Conservation (phyloP, 2,329 filamentous ascomycete species). For the Venturiaceae sp. region DNA sequence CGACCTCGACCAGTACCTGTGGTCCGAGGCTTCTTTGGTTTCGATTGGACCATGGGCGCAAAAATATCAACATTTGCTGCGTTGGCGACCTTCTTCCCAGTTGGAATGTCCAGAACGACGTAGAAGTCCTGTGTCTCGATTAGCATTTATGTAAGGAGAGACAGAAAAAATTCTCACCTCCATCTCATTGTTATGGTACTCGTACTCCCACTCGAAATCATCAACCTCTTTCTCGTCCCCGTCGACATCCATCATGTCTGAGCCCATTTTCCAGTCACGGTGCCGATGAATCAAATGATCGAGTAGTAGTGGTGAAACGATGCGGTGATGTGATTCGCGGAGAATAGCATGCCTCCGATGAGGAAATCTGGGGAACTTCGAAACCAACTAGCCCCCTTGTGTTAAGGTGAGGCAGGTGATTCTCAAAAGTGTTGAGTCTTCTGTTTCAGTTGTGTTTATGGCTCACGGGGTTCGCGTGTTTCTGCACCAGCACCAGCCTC, state of each 20-base stretch:
- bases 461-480: slow-evolving; percentile 10
- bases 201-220: slow-evolving; percentile 48
- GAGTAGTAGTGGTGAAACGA: not conserved
- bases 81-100: not conserved
- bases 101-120: slow-evolving; percentile 1
- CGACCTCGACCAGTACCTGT: not conserved
- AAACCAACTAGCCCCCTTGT: not conserved
- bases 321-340: not conserved
- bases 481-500: slow-evolving; percentile 18
- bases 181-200: slow-evolving; percentile 43
- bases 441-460: no score
- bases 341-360: not conserved
- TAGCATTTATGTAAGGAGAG: no score
- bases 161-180: slow-evolving; percentile 24
- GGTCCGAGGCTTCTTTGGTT: not conserved
- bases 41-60: not conserved
- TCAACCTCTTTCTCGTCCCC: slow-evolving; percentile 12
- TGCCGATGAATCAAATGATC: slow-evolving; percentile 15
- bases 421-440: not conserved
- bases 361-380: not conserved
- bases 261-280: not conserved
- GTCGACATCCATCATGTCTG: slow-evolving; percentile 4
- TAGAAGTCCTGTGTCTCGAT: slow-evolving; percentile 5
- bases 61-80: slow-evolving; percentile 1
- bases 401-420: not conserved